phyloP scores from a whole-genome alignment of 2,329 filamentous ascomycete species.

The Aureobasidium sp. region DNA sequence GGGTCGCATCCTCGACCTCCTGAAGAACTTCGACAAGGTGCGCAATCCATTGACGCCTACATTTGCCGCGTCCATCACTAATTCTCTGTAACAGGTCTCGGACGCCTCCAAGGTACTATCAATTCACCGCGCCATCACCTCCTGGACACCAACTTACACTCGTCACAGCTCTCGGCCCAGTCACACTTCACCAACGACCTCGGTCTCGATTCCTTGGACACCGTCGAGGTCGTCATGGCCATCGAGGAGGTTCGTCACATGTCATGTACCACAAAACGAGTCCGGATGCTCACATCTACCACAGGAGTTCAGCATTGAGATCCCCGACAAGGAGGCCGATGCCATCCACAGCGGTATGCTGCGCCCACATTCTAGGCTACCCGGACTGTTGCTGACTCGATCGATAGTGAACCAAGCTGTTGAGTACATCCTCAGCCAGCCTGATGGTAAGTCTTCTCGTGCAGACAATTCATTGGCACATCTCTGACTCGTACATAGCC shows the following conservation, averaged over 20 bases:
- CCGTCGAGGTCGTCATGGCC: constrained; percentile 99
- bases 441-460: constrained; percentile 62
- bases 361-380: not conserved
- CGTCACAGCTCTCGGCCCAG: constrained; percentile 64
- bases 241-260: constrained; percentile 75
- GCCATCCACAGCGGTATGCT: constrained; percentile 82
- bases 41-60: not conserved
- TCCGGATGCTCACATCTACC: constrained; percentile 16
- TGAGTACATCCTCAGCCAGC: constrained; percentile 86
- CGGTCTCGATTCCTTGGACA: constrained; percentile 93
- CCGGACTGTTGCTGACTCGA: not conserved
- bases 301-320: constrained; percentile 84
- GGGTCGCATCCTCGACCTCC: constrained; percentile 81
- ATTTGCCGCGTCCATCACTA: constrained; percentile 15
- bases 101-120: constrained; percentile 47
- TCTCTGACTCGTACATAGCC: constrained; percentile 19
- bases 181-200: constrained; percentile 95
- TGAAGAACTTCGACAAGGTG: constrained; percentile 98
- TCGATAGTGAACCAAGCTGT: constrained; percentile 80
- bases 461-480: not conserved
- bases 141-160: not conserved
- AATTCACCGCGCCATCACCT: not conserved
- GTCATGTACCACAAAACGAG: constrained; percentile 43
- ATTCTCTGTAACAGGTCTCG: constrained; percentile 44
- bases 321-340: constrained; percentile 95